Evolutionary conservation across 805 yeast genomes (phyloP).

Genomic region (Kluyveromyces nonfermentans): DNA sequence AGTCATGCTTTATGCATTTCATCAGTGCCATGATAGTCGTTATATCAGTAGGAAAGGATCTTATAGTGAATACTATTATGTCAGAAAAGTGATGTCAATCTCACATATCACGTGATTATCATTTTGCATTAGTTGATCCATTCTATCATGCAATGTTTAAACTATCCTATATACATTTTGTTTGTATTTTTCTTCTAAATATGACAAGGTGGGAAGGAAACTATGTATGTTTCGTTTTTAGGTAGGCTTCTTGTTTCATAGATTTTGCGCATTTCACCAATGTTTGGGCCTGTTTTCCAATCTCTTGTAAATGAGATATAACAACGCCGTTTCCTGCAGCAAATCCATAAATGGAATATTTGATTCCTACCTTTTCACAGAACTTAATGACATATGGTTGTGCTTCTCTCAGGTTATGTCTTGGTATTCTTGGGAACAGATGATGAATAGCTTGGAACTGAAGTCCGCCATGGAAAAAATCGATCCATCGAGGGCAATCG

Average conservation of each 20-base stretch:
- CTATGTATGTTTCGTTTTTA: neutral
- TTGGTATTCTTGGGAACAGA: constrained; percentile 78
- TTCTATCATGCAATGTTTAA: too few relatives aligned
- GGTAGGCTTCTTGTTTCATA: constrained; percentile 43
- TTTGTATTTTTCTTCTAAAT: neutral
- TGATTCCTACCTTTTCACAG: constrained; percentile 66
- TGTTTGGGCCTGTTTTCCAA: constrained; percentile 71
- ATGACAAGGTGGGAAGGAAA: neutral
- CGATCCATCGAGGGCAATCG: constrained; percentile 88
- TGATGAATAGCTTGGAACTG: constrained; percentile 91
- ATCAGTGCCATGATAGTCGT: neutral
- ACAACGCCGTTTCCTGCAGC: constrained; percentile 67
- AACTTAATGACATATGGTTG: constrained; percentile 67
- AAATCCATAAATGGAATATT: constrained; percentile 79
- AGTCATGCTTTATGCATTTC: neutral
- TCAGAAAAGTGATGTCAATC: neutral
- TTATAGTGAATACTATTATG: neutral
- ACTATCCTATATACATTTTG: neutral
- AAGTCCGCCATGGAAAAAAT: constrained; percentile 83
- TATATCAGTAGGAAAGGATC: neutral
- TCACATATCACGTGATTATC: neutral
- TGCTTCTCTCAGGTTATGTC: constrained; percentile 73
- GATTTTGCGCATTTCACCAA: constrained; percentile 63
- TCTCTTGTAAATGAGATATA: constrained; percentile 56
- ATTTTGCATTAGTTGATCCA: too few relatives aligned